A percentile compares a stretch with the other conserved stretches of the same genome.
Evolutionary conservation across 2,329 filamentous ascomycete species (phyloP).

Genomic region (Malbranchea cinnamomea): DNA sequence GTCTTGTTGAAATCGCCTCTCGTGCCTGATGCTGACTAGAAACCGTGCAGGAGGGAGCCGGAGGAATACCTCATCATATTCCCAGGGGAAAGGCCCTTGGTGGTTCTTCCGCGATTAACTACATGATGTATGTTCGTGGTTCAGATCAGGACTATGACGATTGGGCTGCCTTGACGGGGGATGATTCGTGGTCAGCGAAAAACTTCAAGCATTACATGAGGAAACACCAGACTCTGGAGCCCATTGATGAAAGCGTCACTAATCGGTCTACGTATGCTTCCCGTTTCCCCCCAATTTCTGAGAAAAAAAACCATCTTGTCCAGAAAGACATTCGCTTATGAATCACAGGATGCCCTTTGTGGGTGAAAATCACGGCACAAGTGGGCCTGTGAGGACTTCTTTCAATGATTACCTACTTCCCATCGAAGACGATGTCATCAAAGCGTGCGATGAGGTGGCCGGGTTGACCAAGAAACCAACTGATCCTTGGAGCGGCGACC

Average conservation of each 20-base stretch:
- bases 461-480: too few relatives aligned
- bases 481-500: too few relatives aligned
- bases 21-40: neutral
- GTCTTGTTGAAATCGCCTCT: neutral
- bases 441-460: conserved; percentile 10
- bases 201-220: conserved; percentile 12
- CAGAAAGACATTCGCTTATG: too few relatives aligned
- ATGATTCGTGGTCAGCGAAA: conserved; percentile 17
- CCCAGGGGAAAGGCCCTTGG: conserved; percentile 19
- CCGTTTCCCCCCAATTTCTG: too few relatives aligned
- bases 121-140: conserved; percentile 16
- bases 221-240: conserved; percentile 7
- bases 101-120: conserved; percentile 20
- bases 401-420: conserved; percentile 12
- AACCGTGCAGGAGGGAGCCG: neutral
- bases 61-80: neutral
- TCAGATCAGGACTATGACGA: conserved; percentile 17
- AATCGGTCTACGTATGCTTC: neutral
- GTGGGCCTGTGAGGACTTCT: conserved; percentile 22
- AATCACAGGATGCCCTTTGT: conserved; percentile 6
- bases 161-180: conserved; percentile 18
- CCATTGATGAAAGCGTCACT: neutral
- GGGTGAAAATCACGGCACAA: conserved; percentile 13
- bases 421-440: conserved; percentile 11
- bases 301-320: too few relatives aligned